These are phyloP conservation scores for Nemania diffusa DNA, from an alignment of 2,329 filamentous ascomycete genomes.

Conservation along the genomic window DNA sequence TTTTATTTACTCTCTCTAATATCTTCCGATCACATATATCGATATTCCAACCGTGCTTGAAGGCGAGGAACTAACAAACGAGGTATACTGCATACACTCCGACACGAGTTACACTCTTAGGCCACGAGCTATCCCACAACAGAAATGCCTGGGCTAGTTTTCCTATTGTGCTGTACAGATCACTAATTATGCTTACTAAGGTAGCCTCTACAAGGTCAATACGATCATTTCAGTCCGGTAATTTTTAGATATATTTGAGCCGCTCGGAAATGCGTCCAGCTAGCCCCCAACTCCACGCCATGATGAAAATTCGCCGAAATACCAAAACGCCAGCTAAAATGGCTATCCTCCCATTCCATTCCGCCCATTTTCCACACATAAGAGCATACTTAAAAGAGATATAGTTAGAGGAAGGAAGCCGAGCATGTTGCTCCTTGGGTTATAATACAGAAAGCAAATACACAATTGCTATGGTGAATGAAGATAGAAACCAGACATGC, in stretches of 20 bases:
- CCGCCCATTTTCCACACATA: not conserved
- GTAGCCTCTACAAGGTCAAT: conserved; percentile 9
- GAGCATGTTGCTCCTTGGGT: conserved; percentile 23
- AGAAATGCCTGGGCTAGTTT: not conserved
- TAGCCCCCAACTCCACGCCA: conserved; percentile 43
- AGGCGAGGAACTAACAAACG: not conserved
- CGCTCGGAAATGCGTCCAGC: conserved; percentile 32
- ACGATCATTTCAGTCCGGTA: conserved; percentile 2
- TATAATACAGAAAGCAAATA: conserved; percentile 34
- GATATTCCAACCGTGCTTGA: no score
- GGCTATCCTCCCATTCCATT: conserved; percentile 3
- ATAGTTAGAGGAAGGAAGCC: conserved; percentile 9
- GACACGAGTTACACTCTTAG: conserved; percentile 1
- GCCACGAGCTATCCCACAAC: conserved; percentile 4
- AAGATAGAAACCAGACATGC: conserved; percentile 12
- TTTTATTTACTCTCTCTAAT: no score
- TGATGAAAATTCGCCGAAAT: conserved; percentile 36
- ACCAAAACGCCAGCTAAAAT: conserved; percentile 34
- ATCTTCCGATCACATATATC: no score
- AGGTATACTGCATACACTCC: conserved; percentile 4
- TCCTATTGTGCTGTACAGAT: conserved; percentile 2
- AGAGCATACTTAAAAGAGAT: conserved; percentile 19
- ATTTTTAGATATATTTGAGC: conserved; percentile 14
- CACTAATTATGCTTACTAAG: not conserved
- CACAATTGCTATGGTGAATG: conserved; percentile 7